Base-by-base conservation (phyloP, 2,329 filamentous ascomycete genomes). In the Colletotrichum sp. region DNA sequence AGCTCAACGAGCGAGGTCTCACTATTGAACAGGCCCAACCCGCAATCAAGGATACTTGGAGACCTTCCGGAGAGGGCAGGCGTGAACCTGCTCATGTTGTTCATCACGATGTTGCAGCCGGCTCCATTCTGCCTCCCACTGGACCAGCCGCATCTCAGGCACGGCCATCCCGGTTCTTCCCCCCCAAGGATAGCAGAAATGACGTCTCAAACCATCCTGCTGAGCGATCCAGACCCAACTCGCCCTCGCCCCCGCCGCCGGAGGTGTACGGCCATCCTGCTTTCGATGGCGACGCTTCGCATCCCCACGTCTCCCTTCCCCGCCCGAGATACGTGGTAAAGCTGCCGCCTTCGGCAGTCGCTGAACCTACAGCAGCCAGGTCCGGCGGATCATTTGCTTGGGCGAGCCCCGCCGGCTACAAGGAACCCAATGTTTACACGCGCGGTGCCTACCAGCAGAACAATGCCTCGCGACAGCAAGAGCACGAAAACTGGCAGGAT, bases 301-400 rank as follows among this genome's bases (percentile, higher is more conserved):
- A 90, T 74, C 94, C 94, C 5, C 90, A 93, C 72, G 94, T 96
- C 9, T 92, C 91, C 43, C 85, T 96, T 10, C 94, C 94, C 0
- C 90, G 87, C 48, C 91, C 92, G 9, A 89, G 93, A 70, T 95
- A 95, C 36, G 90, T 95, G 30, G 96, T 98, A 14, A 95, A 93
- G 81, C 89, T 98, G 5, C 96, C 95, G 4, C 95, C 94, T 9
- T 81, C 87, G 21, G 82, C 85, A 64, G 81, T 86, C 26, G 81
- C 68, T 83, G 71, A 82, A 86, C 61, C 85, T 86, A 48, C 81
- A 78, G 10, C 78, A 65, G 71, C 82, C 7, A 80, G 81, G 36
- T 36, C 76, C 21, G 79, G 79, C 16, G 73, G 80, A 8, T 79
- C 80, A 30, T 81, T 83, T 61, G 79, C 80, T n/a, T 86, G 86